Conservation (phyloP, 2,329 filamentous ascomycete species). For the Colletotrichum acutatum region DNA sequence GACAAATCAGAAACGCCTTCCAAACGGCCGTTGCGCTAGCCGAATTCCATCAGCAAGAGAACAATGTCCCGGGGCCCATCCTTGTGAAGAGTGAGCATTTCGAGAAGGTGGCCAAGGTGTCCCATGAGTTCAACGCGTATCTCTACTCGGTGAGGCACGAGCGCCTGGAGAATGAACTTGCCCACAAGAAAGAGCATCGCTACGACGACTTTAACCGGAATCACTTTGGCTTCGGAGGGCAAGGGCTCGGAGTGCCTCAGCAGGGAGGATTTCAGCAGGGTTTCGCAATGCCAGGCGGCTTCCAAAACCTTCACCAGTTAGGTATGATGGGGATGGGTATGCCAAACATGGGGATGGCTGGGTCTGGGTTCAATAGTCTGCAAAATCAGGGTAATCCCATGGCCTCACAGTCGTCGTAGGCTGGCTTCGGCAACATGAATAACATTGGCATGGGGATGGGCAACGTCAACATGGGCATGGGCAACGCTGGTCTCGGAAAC, state of each 20-base stretch:
- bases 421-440: neutral
- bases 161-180: neutral
- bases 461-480: neutral
- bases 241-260: neutral
- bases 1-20: constrained; percentile 56
- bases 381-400: neutral
- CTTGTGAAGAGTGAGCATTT: constrained; percentile 36
- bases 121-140: constrained; percentile 38
- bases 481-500: neutral
- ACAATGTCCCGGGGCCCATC: constrained; percentile 30
- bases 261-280: neutral
- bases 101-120: constrained; percentile 35
- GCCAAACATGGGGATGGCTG: neutral
- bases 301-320: neutral
- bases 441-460: neutral
- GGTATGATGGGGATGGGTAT: neutral
- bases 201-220: neutral
- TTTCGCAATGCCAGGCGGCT: neutral
- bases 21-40: constrained; percentile 58
- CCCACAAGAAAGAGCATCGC: neutral
- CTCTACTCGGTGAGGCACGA: constrained; percentile 17
- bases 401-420: neutral
- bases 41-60: constrained; percentile 43
- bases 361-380: neutral
- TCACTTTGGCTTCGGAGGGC: neutral